Percentiles rank a stretch among this genome's conserved stretches.
phyloP scores from a whole-genome alignment of 129 eudicot genomes.

The Calendula officinalis region DNA sequence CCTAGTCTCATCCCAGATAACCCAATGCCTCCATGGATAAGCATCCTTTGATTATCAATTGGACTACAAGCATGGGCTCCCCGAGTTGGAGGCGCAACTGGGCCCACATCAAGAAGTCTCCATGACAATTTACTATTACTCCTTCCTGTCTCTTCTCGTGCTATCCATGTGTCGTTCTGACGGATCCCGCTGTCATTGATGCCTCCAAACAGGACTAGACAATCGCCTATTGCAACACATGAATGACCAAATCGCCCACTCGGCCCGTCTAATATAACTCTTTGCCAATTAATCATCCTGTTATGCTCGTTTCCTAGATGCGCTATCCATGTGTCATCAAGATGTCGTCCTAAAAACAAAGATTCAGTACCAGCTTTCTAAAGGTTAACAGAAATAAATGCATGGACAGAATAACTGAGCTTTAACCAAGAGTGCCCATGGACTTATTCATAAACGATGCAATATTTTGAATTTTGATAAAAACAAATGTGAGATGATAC shows the following conservation, averaged over 20 bases:
- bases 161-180: slow-evolving; percentile 95
- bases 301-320: slow-evolving; percentile 38
- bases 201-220: slow-evolving; percentile 87
- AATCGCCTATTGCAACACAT: slow-evolving; percentile 58
- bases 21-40: slow-evolving; percentile 93
- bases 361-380: too few species aligned
- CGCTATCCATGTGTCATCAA: slow-evolving; percentile 93
- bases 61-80: slow-evolving; percentile 94
- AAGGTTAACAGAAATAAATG: too few species aligned
- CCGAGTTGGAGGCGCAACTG: slow-evolving; percentile 72
- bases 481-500: too few species aligned
- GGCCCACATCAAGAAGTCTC: slow-evolving; percentile 71
- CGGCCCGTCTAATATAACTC: slow-evolving; percentile 54
- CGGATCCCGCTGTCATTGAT: slow-evolving; percentile 89
- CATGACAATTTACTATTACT: slow-evolving; percentile 50
- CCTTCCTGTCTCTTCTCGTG: slow-evolving; percentile 31
- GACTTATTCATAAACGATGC: too few species aligned
- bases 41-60: slow-evolving; percentile 56
- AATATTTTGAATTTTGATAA: too few species aligned
- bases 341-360: slow-evolving; percentile 75
- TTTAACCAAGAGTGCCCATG: too few species aligned
- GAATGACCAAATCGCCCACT: slow-evolving; percentile 96
- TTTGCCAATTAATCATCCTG: slow-evolving; percentile 64
- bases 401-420: too few species aligned
- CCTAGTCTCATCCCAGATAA: slow-evolving; percentile 71